Base-by-base conservation (phyloP, 2,329 filamentous ascomycete species). In the Elsinoe perseae region DNA sequence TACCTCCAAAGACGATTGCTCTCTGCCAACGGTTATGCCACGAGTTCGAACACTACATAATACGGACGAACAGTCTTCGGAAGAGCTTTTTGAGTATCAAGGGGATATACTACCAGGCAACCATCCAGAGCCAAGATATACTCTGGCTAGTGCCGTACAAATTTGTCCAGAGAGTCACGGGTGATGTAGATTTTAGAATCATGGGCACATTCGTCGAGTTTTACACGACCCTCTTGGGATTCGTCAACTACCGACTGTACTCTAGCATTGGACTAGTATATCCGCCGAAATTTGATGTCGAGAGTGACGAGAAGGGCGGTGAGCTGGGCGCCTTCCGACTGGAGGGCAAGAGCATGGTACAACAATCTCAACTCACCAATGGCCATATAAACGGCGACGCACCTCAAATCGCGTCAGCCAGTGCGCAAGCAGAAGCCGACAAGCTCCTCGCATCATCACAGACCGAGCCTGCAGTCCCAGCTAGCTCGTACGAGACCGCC, bases 151-250 rank as follows among this genome's bases (percentile, higher is more conserved):
- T 96, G 9, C 93, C 93, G 1, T 98, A 98, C 77, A 89, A 89
- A 71, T 98, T 98, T 74, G 95, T 97, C 68, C 93, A 98, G 77
- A 81, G 88, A 64, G 85, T 95, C 12, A 88, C 93, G 38, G 89
- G 87, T 57, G 93, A 98, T 72, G 87, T 98, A 61, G 93, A 98
- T 72, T 98, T 96, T 76, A 81, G 93, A 66, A 98, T 98, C 73
- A 98, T 98, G 93, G 92, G 89, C 58, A 98, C 93, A 3, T 98
- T 98, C 69, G 85, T 98, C 62, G 92, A 98, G 71, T 98, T 98
- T 72, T 98, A 98, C 77, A 95, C 95, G 66, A 97, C 92, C 3
- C 80, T 98, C 12, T 78, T 98, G 18, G 87, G 92, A 59, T 98
- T 98, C 67, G 84, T 97, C 73, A 96, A 98, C 78, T 98, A 90